Evolutionary conservation across 2,329 filamentous ascomycete genomes (phyloP), one percentile per base, ranked within the genome.

Genomic region (Colletotrichum sp.): DNA sequence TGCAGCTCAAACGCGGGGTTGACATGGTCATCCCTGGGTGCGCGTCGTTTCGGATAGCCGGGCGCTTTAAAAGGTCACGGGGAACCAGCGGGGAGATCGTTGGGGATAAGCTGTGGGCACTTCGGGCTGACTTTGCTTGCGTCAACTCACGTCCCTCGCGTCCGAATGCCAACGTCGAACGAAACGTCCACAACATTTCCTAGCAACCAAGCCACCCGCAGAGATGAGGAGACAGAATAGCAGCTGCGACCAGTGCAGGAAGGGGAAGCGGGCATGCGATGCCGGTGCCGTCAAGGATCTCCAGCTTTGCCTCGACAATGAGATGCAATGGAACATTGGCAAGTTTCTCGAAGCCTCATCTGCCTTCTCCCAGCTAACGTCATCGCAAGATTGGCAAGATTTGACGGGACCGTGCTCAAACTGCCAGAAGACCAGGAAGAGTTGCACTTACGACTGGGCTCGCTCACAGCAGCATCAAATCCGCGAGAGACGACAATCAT

Each of bases 361-460:
- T 5, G 16, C 21, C 3, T n/a, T 5, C 8, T 24, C 6, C 24
- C 10, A 12, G 12, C 61, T 60, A 56, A 65, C 56, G 43, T 52
- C 43, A 13, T 8, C 6, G 8, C 9, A 36, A 75, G 73, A 75
- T 18, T 75, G 73, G 69, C 43, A 75, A 16, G 38, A 32, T 64
- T 13, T 66, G 12, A 32, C 21, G 7, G 70, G 48, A 10, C 75
- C 78, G 15, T 83, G 82, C 64, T 80, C 81, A 0, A 83, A 83
- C 16, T 83, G 82, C 34, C 69, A 75, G 7, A 81, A 79, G 70
- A 83, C 82, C 18, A 78, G 79, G 8, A 83, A 83, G 60, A 76
- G 74, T 12, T 83, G 82, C 16, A 80, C 81, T 2, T 71, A 81
- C 52, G 78, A 82, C 10, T 82, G 81, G 82, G 79, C 72, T 13